Evolutionary conservation across 208 protist species (phyloP), one percentile per base, ranked within the genome.

Genomic region (Trypanosoma grayi): DNA sequence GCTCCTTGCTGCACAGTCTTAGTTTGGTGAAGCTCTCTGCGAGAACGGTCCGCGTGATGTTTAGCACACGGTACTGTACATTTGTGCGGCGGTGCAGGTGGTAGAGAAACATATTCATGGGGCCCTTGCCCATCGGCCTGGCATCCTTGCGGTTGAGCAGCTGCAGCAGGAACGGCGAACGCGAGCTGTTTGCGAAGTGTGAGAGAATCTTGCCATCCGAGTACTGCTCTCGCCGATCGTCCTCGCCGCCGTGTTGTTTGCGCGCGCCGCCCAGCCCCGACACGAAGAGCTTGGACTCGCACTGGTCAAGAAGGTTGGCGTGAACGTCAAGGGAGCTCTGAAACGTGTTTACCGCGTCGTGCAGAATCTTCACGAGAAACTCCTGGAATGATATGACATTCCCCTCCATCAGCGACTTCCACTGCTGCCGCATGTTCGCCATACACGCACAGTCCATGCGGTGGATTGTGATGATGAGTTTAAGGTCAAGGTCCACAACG

Each of bases 21-120:
- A 92, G 57, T 62, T 90, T 90, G 3, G 83, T 91, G 60, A 86
- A 94, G 28, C 83, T 83, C 60, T 88, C 70, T 4, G 66, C 59
- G 13, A 91, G 70, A 1, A 89, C 87, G 9, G 51, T 64, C 69
- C 84, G 70, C 2, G 84, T 90, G 4, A 90, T 46, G 66, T 73
- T 85, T 25, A 94, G 75, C 70, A 87, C 85, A 31, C 88, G 85
- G 54, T 87, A 76, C 68, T 92, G 83, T 59, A 92, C 88, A 53
- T 72, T 87, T 2, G 88, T 87, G 25, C 88, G 88, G 43, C 88
- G 85, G 67, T 94, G 83, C 22, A 94, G 66, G 59, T 92, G 88
- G 50, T 94, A 83, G 22, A 94, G 69, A 64, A 93, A 93, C 45
- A 78, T 84, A 60, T 92, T 94, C 80, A 91, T 90, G 43, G 83